Evolutionary conservation across 768 basidiomycete genomes (phyloP), one percentile per base, ranked within the genome.

Genomic region (Boletus tomentosulus): DNA sequence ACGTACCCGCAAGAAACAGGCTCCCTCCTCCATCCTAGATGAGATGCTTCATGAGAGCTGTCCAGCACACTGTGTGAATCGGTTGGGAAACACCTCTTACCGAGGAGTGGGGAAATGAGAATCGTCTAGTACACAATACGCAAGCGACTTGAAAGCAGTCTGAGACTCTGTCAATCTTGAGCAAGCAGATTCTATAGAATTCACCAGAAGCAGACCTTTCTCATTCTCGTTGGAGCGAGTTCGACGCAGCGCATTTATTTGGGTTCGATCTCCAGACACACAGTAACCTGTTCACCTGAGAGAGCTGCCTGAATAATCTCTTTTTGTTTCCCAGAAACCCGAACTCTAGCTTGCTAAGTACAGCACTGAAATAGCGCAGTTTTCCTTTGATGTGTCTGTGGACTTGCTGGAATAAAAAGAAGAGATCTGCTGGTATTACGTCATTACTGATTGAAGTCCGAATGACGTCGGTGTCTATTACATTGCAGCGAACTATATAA

Each of bases 211-310:
- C 37, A 30, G 33, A 86, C 90, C 79, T 93, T 93, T 33, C 91
- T 92, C 87, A 92, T 89, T 4, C 91, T 89, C 10, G 92, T 93
- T 0, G 91, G 89, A 16, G 90, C 91, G 3, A 92, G 76, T 10
- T 90, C 87, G 46, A 92, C 6, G 35, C 24, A 8, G 5, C 28
- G 22, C 13, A 43, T 58, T 54, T 42, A 57, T 45, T 28, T 39
- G 8, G 22, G 25, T n/a, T 27, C 38, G 45, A 38, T 22, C 16
- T 24, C 12, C 7, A 24, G 3, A 28, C 10, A 3, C 8, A 22
- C 27, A 15, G 41, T 8, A 27, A 39, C 43, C 15, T 6, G 56
- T 73, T 19, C 53, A 83, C 89, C 88, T 58, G 69, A 67, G 28
- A 86, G 71, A 3, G 89, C 88, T 8, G 85, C 85, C 51, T 86